Base-by-base conservation (phyloP, 1,284 basidiomycete genomes). In the Marasmius oreades region DNA sequence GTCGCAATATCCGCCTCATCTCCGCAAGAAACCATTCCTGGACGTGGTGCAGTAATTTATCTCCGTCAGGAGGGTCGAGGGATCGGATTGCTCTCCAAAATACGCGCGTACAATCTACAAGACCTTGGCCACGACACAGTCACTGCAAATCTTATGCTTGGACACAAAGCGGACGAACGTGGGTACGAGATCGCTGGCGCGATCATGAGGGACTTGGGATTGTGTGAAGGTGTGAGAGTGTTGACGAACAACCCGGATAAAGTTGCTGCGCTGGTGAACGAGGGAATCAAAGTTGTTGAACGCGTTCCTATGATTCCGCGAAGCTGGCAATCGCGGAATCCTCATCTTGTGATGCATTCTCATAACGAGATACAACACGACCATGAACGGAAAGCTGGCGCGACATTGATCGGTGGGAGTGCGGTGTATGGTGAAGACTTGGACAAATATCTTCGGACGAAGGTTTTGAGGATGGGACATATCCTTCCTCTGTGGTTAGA, bases 161-260 rank as follows among this genome's bases (percentile, higher is more conserved):
- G 97, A 1, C 93, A 98, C 70, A 81, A 87, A 56, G 95, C 97
- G 4, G 97, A 99, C 71, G 92, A 97, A 71, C 82, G 97, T 34
- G 90, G 88, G 46, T 99, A 99, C 73, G 92, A 91, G 62, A 81
- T 99, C 56, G 95, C 96, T 0, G 88, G 80, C 6, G 94, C 92
- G 37, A 98, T 99, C 61, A 69, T 99, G 62, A 81, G 85, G 8
- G 96, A 99, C 73, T 77, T 99, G 5, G 91, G 90, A 2, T 74
- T 98, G 14, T 57, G 76, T 37, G 82, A 85, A 57, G 84, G 86
- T 36, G 83, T 97, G 42, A 79, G 92, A 53, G 75, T 99, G 60
- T 76, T 99, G 71, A 99, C 97, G 54, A 99, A 99, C 74, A 99
- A 99, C 71, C 96, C 97, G 14, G 95, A 96, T 71, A 99, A 99